Percentiles rank a stretch among this genome's conserved stretches.
Evolutionary conservation across 208 protist genomes (phyloP).

Genomic region (Wallacemonas collosoma): DNA sequence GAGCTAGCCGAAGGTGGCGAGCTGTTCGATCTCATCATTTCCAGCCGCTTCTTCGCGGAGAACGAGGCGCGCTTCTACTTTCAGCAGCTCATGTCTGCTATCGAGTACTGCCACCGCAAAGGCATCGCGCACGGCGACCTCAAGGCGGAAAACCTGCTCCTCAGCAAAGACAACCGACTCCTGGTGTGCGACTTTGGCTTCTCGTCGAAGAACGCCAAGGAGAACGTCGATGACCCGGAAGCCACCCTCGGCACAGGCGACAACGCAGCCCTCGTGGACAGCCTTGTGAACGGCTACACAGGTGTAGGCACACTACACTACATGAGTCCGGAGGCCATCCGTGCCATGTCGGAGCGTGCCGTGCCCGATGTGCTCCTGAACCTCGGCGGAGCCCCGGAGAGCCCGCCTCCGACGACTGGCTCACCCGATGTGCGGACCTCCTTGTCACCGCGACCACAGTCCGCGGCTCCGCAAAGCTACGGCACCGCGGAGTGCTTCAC

Average conservation of each 20-base stretch:
- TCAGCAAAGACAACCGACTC: conserved; percentile 66
- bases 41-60: conserved; percentile 82
- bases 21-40: conserved; percentile 94
- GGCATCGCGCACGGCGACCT: conserved; percentile 88
- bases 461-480: background rate
- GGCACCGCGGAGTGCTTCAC: conserved; percentile 12
- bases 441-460: background rate
- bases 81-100: conserved; percentile 93
- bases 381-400: background rate
- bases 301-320: conserved; percentile 86
- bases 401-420: background rate
- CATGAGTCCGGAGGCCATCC: conserved; percentile 79
- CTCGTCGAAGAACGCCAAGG: conserved; percentile 57
- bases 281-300: conserved; percentile 26
- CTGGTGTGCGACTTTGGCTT: conserved; percentile 93
- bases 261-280: conserved; percentile 34
- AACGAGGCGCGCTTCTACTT: conserved; percentile 89
- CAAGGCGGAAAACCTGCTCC: conserved; percentile 91
- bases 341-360: conserved; percentile 21
- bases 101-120: conserved; percentile 94
- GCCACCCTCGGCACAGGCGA: conserved; percentile 37
- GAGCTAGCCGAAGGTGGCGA: conserved; percentile 92
- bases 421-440: background rate
- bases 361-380: conserved; percentile 1
- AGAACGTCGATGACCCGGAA: conserved; percentile 60